A percentile compares a stretch with the other conserved stretches of the same genome.
Conservation (phyloP, 306 rosid genomes). For the Pterocarpus macrocarpus region DNA sequence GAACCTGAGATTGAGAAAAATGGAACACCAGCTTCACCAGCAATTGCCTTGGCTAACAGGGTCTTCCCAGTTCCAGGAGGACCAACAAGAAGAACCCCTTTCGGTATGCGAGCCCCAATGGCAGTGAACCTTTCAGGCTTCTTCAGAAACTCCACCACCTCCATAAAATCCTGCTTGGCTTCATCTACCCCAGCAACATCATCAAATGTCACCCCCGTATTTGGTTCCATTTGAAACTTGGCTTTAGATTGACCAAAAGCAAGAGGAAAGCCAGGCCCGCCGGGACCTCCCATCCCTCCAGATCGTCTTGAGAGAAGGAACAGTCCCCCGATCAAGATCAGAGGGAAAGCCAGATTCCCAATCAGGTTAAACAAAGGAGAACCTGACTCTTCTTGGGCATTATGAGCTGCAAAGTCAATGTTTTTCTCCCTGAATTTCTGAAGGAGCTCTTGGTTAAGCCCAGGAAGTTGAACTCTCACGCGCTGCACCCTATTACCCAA, state of each 20-base stretch:
- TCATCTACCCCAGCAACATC: constrained; percentile 99
- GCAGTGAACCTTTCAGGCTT: constrained; percentile 99
- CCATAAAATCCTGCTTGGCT: constrained; percentile 99
- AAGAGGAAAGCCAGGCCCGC: constrained; percentile 97
- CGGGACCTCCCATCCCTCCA: constrained; percentile 99
- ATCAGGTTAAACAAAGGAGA: constrained; percentile 84
- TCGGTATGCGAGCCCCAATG: constrained; percentile 98
- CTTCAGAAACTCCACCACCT: constrained; percentile 97
- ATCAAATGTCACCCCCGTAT: constrained; percentile 98
- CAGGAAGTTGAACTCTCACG: constrained; percentile 95
- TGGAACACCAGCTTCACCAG: constrained; percentile 99
- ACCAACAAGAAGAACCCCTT: constrained; percentile 98
- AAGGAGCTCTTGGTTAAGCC: constrained; percentile 96
- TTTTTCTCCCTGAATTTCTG: constrained; percentile 97
- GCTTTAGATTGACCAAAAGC: constrained; percentile 98
- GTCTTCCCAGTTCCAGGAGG: constrained; percentile 99
- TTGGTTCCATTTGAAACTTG: constrained; percentile 99
- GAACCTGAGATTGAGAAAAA: constrained; percentile 99
- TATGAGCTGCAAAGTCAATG: constrained; percentile 98
- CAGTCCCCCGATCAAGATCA: constrained; percentile 86
- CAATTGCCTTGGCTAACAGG: constrained; percentile 93
- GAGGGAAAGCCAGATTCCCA: constrained; percentile 96
- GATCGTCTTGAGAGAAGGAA: constrained; percentile 93
- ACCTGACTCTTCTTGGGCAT: constrained; percentile 97
- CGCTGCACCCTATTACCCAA: constrained; percentile 92